Evolutionary conservation across 305 asterid species (phyloP), one percentile per base, ranked within the genome.

Genomic region (Solanum chacoense): DNA sequence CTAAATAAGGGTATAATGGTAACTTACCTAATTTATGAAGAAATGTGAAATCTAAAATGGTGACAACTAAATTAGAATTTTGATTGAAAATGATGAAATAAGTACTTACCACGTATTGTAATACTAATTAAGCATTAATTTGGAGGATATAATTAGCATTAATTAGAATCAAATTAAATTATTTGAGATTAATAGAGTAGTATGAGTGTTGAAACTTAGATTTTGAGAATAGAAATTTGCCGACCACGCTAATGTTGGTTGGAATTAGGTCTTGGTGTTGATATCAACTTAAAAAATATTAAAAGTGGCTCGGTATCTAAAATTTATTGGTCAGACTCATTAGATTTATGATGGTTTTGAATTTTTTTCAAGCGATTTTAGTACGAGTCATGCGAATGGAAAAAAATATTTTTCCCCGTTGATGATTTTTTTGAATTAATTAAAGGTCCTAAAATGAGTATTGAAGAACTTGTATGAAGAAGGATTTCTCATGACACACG

Each of bases 311-410:
- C 5, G 1, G 3, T 20, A 75, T 20, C 0, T 2, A 6, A 75
- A 22, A 75, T 75, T 11, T 34, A 75, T 7, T 75, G 9, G 5
- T 75, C 2, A 20, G 8, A 73, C 12, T 7, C 1, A 69, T 69
- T 69, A 12, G 0, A 14, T 73, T 73, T 73, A 31, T 32, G 3
- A 6, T 0, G 0, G 0, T 3, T 26, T 26, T 11, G 0, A 69
- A 2, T 18, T 26, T 69, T 11, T 26, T 26, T 2, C 8, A 11
- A 69, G 9, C 4, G 20, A 24, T 10, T 59, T 20, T 0, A 3
- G 26, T 59, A 55, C 26, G 11, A 59, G 24, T 7, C 26, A 20
- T 20, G 69, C 65, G 9, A 50, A 50, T 50, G 65, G 7, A 13
- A 42, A 50, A 16, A 50, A 6, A 6, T 16, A 50, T 50, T 50